A percentile compares a stretch with the other conserved stretches of the same genome.
Conservation (phyloP, 192 early-diverging fungal genomes). For the Backusella parvicylindrica region DNA sequence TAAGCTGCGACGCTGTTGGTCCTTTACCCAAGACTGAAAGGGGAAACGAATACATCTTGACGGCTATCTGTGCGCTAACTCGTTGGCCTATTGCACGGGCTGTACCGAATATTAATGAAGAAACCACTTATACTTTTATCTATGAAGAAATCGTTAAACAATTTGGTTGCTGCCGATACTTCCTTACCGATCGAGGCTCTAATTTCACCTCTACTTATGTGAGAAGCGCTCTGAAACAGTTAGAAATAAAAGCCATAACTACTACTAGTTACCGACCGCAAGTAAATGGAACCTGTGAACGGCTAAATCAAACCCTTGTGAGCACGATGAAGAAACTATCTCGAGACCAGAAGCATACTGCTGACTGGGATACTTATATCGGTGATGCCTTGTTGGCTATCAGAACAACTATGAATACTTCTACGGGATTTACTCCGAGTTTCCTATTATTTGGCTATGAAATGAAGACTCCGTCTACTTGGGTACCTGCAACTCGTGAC, state of each 20-base stretch:
- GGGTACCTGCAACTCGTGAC: background rate
- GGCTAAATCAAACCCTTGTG: constrained; percentile 14
- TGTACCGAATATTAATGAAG: background rate
- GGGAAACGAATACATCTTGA: constrained; percentile 23
- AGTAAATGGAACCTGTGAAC: constrained; percentile 4
- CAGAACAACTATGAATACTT: constrained; percentile 12
- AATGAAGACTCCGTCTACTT: background rate
- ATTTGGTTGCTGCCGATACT: constrained; percentile 7
- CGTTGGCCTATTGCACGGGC: constrained; percentile 19
- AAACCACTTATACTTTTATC: background rate
- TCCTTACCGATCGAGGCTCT: constrained; percentile 15
- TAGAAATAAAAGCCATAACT: background rate
- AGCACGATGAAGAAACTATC: constrained; percentile 14
- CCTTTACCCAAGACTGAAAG: background rate
- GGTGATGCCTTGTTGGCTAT: constrained; percentile 9
- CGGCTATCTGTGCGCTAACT: constrained; percentile 26
- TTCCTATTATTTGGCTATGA: constrained; percentile 17
- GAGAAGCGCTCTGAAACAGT: background rate
- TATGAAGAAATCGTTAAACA: background rate
- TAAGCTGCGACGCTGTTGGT: constrained; percentile 6
- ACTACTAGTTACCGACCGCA: constrained; percentile 11
- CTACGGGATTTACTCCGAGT: background rate
- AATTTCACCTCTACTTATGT: constrained; percentile 12
- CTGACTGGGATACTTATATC: constrained; percentile 4
- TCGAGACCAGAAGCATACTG: background rate